Conservation (phyloP, 768 basidiomycete species). For the Gloeostereum incarnatum region DNA sequence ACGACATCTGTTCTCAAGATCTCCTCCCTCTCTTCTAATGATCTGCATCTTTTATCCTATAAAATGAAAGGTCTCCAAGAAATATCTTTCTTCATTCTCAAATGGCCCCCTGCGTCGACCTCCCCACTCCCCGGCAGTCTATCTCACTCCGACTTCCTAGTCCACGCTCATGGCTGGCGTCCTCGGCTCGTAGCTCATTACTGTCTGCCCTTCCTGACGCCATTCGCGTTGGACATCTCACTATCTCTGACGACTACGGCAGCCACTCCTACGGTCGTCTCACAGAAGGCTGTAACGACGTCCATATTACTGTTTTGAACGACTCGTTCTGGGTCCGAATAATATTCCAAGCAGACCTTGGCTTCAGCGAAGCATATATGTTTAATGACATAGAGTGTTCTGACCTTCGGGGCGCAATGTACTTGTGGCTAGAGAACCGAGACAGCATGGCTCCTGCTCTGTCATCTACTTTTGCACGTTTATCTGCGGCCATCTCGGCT, state of each 20-base stretch:
- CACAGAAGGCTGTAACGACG: conserved; percentile 52
- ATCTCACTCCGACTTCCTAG: too few relatives aligned
- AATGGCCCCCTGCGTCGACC: too few relatives aligned
- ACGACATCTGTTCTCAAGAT: not conserved
- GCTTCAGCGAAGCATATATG: conserved; percentile 73
- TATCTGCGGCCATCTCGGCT: conserved; percentile 52
- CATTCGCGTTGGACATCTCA: conserved; percentile 49
- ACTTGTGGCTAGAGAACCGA: conserved; percentile 62
- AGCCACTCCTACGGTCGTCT: conserved; percentile 49
- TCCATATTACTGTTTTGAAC: conserved; percentile 45
- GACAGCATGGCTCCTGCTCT: conserved; percentile 46
- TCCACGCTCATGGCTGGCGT: conserved; percentile 35
- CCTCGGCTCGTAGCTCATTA: conserved; percentile 49
- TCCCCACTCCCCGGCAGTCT: too few relatives aligned
- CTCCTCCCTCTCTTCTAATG: not conserved
- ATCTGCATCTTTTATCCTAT: conserved; percentile 13
- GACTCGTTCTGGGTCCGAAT: conserved; percentile 64
- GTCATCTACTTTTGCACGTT: conserved; percentile 44
- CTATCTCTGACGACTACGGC: conserved; percentile 52
- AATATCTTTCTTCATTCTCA: conserved; percentile 33
- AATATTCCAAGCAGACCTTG: conserved; percentile 54
- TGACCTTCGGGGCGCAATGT: conserved; percentile 51
- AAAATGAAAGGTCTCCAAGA: conserved; percentile 26
- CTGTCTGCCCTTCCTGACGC: conserved; percentile 49
- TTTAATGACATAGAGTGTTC: conserved; percentile 58